Conservation (phyloP, 2,329 filamentous ascomycete genomes). For the Colletotrichum tamarilloi region DNA sequence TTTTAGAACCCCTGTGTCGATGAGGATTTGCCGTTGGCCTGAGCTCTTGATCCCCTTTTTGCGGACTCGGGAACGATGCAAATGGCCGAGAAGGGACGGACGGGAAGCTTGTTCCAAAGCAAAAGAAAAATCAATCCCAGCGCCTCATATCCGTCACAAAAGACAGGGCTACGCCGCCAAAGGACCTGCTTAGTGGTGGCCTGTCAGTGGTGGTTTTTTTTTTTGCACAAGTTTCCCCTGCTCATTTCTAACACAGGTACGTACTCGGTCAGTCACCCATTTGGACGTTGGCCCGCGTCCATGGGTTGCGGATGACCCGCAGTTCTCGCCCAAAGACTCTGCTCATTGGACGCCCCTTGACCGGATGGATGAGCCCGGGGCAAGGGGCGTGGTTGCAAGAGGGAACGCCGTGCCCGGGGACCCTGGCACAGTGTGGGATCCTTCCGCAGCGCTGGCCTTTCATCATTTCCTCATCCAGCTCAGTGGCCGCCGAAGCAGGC, state of each 20-base stretch:
- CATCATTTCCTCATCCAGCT: slow-evolving; percentile 26
- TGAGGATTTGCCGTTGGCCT: slow-evolving; percentile 25
- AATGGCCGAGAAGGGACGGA: not conserved
- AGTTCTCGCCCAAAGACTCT: not conserved
- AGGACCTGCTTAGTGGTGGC: not conserved
- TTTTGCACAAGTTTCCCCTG: not conserved
- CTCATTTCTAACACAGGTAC: not conserved
- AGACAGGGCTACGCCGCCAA: not conserved
- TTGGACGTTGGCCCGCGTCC: not conserved
- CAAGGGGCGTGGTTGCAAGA: not conserved
- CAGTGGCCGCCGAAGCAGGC: slow-evolving; percentile 13
- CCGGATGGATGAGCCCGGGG: not conserved
- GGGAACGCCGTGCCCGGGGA: slow-evolving; percentile 11
- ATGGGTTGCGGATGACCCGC: not conserved
- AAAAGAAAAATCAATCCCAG: not conserved
- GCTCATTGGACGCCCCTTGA: slow-evolving; percentile 1
- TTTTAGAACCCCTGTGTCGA: slow-evolving; percentile 12
- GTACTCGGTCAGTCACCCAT: not conserved
- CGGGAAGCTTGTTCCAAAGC: not conserved
- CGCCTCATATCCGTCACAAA: not conserved
- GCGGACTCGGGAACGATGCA: not conserved
- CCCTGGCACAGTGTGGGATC: slow-evolving; percentile 27
- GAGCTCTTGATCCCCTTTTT: slow-evolving; percentile 7
- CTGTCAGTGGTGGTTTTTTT: not conserved
- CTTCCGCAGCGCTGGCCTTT: not conserved